A percentile compares a stretch with the other conserved stretches of the same genome.
phyloP scores from a whole-genome alignment of 129 eudicot genomes.

The Deinandra increscens region DNA sequence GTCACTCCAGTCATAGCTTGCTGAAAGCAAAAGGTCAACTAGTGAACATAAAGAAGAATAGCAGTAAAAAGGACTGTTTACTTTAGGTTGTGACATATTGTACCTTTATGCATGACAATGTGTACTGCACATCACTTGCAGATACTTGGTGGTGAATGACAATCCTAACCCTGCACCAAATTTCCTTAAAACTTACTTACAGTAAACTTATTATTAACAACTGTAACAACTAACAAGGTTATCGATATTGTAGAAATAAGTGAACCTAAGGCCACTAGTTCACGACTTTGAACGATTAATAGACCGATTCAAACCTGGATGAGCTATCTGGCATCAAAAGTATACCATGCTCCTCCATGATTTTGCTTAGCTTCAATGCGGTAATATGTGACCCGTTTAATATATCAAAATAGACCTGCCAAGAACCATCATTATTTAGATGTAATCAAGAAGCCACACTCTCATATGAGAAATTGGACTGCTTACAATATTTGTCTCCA shows the following conservation, averaged over 20 bases:
- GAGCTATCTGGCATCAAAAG: constrained; percentile 65
- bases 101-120: constrained; percentile 85
- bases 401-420: constrained; percentile 72
- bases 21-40: constrained; percentile 29
- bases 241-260: background rate
- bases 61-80: background rate
- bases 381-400: constrained; percentile 44
- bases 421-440: background rate
- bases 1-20: constrained; percentile 48
- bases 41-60: background rate
- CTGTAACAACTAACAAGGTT: background rate
- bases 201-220: background rate
- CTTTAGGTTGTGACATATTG: background rate
- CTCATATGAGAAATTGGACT: background rate
- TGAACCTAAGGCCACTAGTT: background rate
- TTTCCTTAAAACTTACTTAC: background rate
- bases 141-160: constrained; percentile 93
- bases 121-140: constrained; percentile 68
- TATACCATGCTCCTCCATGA: constrained; percentile 67
- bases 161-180: constrained; percentile 55
- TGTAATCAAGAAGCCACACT: background rate
- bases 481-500: constrained; percentile 88
- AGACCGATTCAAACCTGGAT: constrained; percentile 47
- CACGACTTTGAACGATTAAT: background rate
- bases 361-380: constrained; percentile 55